phyloP scores from a whole-genome alignment of 2,329 filamentous ascomycete species.

The Ophiostoma triangulosporum region DNA sequence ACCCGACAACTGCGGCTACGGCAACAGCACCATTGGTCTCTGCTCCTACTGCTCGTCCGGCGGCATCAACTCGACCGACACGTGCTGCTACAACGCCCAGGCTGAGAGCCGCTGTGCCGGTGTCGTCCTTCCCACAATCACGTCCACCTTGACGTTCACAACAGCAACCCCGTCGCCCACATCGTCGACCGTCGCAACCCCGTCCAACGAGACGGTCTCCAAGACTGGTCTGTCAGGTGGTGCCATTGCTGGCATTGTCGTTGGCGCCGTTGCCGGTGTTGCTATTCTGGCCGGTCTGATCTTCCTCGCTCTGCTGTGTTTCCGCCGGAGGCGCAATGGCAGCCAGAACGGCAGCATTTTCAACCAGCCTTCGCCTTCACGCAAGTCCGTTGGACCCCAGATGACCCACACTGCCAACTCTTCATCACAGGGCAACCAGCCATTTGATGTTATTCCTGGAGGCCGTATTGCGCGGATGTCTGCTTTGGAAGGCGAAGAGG shows the following conservation, averaged over 20 bases:
- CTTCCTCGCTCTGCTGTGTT: slow-evolving; percentile 48
- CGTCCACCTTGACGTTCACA: slow-evolving; percentile 51
- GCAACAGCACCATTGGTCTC: slow-evolving; percentile 55
- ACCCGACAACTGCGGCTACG: slow-evolving; percentile 74
- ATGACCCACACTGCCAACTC: slow-evolving; percentile 20
- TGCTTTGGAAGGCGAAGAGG: slow-evolving; percentile 56
- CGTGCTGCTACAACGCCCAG: slow-evolving; percentile 77
- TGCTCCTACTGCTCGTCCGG: slow-evolving; percentile 78
- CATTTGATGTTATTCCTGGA: slow-evolving; percentile 64
- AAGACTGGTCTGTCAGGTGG: slow-evolving; percentile 54
- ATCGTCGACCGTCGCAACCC: slow-evolving; percentile 27
- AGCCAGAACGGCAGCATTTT: slow-evolving; percentile 63
- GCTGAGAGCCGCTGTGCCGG: slow-evolving; percentile 59
- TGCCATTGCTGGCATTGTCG: slow-evolving; percentile 77
- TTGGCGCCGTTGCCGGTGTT: slow-evolving; percentile 63
- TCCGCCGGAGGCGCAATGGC: slow-evolving; percentile 35
- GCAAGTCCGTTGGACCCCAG: slow-evolving; percentile 33
- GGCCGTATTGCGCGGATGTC: slow-evolving; percentile 93
- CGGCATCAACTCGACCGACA: slow-evolving; percentile 84
- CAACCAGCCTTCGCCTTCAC: slow-evolving; percentile 75
- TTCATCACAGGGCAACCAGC: slow-evolving; percentile 6
- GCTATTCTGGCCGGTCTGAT: slow-evolving; percentile 55
- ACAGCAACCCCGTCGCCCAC: slow-evolving; percentile 29
- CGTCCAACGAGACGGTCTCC: slow-evolving; percentile 16
- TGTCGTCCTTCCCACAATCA: slow-evolving; percentile 66